Evolutionary conservation across 306 rosid genomes (phyloP), one percentile per base, ranked within the genome.

Genomic region (Rubus parviflorus): DNA sequence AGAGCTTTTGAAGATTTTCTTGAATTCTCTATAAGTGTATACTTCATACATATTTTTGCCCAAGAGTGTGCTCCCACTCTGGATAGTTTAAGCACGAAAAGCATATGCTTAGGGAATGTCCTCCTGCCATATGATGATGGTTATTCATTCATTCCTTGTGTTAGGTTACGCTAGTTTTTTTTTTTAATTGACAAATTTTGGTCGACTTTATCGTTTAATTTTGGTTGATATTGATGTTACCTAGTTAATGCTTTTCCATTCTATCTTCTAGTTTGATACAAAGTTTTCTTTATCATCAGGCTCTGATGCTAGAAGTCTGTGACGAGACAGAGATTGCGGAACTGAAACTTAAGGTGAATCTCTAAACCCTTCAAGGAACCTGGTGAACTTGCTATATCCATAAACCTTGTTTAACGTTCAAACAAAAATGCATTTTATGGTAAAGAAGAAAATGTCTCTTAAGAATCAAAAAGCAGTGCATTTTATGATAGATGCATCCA

Each of bases 261-360:
- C 30, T 38, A 47, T 51, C 61, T 41, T 79, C 79, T 82, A 66
- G 82, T 73, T 78, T 84, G 81, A 75, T 70, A 11, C 19, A 0
- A 38, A 70, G 47, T 79, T 81, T 76, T 20, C 58, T 76, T 76
- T 68, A 56, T 85, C 78, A 70, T 80, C 88, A 96, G 99, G 99
- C 91, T 53, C 85, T 96, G 86, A 75, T 96, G 80, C 90, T 90
- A 81, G 97, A 96, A 85, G 98, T 96, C 69, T 96, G 99, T 81
- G 99, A 92, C n/a, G 99, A 96, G 86, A 92, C 98, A 77, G 89
- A 96, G 72, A 78, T 96, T 60, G 97, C 99, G 82, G 99, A 96
- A 86, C 96, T 96, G 81, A 91, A 96, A 87, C 82, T 96, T 77
- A 96, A 96, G 97, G 99, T 92, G 81, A 86, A 61, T 20, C 82